Evolutionary conservation across 73 alveolate genomes (phyloP), one percentile per base, ranked within the genome.

Genomic region (Blepharisma stoltei): DNA sequence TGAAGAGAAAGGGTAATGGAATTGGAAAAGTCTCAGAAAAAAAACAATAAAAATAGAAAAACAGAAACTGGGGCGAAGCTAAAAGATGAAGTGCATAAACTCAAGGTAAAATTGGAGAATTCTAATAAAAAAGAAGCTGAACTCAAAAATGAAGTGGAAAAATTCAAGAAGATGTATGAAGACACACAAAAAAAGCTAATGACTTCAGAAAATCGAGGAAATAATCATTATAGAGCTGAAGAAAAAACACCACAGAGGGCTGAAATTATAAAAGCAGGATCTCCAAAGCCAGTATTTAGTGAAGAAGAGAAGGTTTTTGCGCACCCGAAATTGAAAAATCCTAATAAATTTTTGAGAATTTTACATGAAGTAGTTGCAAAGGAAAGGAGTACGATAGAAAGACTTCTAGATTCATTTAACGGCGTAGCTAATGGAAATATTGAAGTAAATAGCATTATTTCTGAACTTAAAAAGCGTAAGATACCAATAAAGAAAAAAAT

Each of bases 81-180:
- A 9, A 60, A 60, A 60, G 46, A 38, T 18, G 73, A 60, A 60
- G 23, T 18, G 18, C 73, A 60, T 8, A 60, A 60, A 38, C 73
- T 60, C 5, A 14, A 25, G 5, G 23, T 18, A 1, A 14, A 60
- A 60, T 8, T 60, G 14, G 73, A 60, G 14, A 18, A 60, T 25
- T 60, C 18, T 14, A 25, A 4, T 20, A 38, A 20, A 18, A 60
- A 60, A 25, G 73, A 60, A 60, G 23, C 14, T 5, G 46, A 25
- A 14, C 23, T 20, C 2, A 60, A 60, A 60, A 38, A 60, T 25
- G 73, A 60, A 25, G 23, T 60, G 14, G 45, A 20, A 20, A 25
- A 18, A 38, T 18, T 60, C 3, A 60, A 60, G 5, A 60, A 60
- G 46, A 0, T 14, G n/a, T 60, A 18, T 18, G 18, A 60, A 9